These are phyloP conservation scores for Fimicolochytrium jonesii DNA, from an alignment of 192 early-diverging fungal species.

Conservation along the genomic window DNA sequence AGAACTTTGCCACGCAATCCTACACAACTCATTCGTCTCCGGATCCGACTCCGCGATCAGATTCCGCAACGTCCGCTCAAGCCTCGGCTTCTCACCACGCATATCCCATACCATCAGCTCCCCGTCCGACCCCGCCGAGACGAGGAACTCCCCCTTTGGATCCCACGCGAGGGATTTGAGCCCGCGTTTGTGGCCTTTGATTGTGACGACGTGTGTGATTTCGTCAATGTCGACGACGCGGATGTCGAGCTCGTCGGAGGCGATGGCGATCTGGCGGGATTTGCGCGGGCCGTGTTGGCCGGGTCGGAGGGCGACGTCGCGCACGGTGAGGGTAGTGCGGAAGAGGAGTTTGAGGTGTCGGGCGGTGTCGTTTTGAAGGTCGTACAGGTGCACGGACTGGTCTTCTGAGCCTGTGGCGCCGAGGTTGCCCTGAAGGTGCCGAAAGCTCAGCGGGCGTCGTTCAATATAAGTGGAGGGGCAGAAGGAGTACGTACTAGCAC, in stretches of 20 bases:
- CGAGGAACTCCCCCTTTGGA: constrained; percentile 74
- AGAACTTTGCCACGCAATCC: constrained; percentile 59
- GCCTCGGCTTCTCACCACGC: constrained; percentile 36
- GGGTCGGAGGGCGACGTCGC: constrained; percentile 17
- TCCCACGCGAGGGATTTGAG: constrained; percentile 87
- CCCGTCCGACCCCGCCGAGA: constrained; percentile 62
- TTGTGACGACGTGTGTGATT: constrained; percentile 37
- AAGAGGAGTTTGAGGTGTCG: background rate
- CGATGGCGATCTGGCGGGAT: constrained; percentile 13
- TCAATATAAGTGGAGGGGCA: no score
- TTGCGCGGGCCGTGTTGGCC: constrained; percentile 7
- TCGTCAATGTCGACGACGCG: constrained; percentile 32
- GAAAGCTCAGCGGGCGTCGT: no score
- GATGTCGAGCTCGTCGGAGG: constrained; percentile 36
- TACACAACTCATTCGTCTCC: constrained; percentile 38
- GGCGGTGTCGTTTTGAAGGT: background rate
- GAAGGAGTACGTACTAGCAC: background rate
- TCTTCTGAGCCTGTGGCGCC: constrained; percentile 27
- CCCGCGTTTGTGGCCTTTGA: constrained; percentile 91
- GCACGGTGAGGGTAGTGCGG: constrained; percentile 17
- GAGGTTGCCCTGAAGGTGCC: background rate
- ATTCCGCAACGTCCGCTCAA: constrained; percentile 35
- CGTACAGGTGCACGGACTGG: constrained; percentile 9
- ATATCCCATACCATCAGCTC: constrained; percentile 65
- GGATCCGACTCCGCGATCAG: constrained; percentile 34